Evolutionary conservation across 1,284 basidiomycete species (phyloP).

Genomic region (Trichosporon ovoides): DNA sequence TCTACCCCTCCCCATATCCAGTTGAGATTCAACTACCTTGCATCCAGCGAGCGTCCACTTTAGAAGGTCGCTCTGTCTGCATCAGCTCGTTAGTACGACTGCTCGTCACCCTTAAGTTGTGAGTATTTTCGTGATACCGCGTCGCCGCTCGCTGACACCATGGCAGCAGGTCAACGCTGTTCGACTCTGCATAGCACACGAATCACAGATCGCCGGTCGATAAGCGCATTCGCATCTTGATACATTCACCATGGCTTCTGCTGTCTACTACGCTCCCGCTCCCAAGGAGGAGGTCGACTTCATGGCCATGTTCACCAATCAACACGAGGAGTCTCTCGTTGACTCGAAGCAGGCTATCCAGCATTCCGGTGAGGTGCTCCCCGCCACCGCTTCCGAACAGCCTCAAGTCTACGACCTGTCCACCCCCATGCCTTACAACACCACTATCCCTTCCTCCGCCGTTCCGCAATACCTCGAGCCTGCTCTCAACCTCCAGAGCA

Average conservation of each 20-base stretch:
- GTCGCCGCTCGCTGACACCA: not conserved
- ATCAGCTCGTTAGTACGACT: not conserved
- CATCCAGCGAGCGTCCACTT: not conserved
- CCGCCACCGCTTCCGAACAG: not conserved
- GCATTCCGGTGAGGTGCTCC: not conserved
- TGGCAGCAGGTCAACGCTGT: not conserved
- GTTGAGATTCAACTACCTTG: no score
- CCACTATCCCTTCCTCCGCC: not conserved
- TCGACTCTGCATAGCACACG: not conserved
- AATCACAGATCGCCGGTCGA: constrained; percentile 6
- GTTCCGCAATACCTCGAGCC: constrained; percentile 14
- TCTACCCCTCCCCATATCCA: not conserved
- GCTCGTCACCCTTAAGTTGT: no score
- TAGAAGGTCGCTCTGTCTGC: not conserved
- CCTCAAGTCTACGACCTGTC: not conserved
- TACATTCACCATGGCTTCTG: constrained; percentile 9
- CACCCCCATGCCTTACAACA: not conserved
- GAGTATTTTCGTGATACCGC: no score
- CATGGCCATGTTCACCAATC: constrained; percentile 24
- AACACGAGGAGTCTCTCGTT: constrained; percentile 13
- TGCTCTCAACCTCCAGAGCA: not conserved
- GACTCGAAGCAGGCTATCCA: not conserved
- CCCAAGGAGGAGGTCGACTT: constrained; percentile 22
- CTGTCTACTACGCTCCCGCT: constrained; percentile 6
- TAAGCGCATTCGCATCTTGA: not conserved